Evolutionary conservation across 2,329 filamentous ascomycete species (phyloP), one percentile per base, ranked within the genome.

Genomic region (Xylariaceae sp.): DNA sequence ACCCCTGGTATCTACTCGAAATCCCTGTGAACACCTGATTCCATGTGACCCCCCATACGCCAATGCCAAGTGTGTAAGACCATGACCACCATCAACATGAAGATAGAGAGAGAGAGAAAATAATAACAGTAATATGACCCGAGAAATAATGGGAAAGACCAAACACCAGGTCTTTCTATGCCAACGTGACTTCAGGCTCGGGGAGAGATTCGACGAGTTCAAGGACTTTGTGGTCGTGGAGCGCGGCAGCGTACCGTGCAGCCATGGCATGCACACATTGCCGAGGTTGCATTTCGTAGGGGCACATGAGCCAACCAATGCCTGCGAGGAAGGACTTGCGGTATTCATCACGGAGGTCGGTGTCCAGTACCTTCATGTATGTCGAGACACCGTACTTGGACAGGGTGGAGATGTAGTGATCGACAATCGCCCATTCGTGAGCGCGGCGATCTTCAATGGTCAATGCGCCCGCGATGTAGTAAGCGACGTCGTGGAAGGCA

Each of bases 401-500:
- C n/a, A 74, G 59, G 2, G 62, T 62, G 1, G 56, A 60, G 2
- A 74, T 65, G 62, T 76, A 75, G 56, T 74, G 70, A 39, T 71
- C 69, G 3, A 75, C 55, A 34, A 75, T 64, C 8, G 70, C 65
- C 57, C 67, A 67, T 64, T 75, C 73, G 57, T 73, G 68, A 17
- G 64, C 62, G 15, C 73, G 67, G 42, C 74, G 68, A 52, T 74
- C 72, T 59, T 73, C 70, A 39, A 73, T 50, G 35, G 63, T 68
- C 9, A 76, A 63, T 5, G 72, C 68, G 35, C 72, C 69, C 2
- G 60, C 68, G 44, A 75, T 60, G 60, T 71, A 74, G 62, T 75
- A 76, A 0, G 70, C 64, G 13, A 75, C 61, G 55, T 76, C 74
- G 59, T 75, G 74, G 60, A 76, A 73, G 7, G 68, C 67, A 2